Evolutionary conservation across 306 rosid genomes (phyloP).

Genomic region (Vicia sativa): DNA sequence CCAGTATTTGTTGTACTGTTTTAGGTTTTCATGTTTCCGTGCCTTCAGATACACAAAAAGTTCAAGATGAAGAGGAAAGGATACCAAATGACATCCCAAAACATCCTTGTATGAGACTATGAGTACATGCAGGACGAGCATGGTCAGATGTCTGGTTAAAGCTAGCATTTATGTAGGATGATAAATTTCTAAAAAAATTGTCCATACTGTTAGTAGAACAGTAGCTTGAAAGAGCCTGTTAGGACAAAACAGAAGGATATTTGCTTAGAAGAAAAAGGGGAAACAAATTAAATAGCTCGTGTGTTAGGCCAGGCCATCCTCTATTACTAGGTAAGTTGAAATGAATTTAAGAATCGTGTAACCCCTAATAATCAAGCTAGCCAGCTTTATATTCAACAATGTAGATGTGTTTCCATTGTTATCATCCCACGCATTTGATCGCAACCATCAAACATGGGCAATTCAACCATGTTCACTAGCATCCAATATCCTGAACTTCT

Average conservation of each 20-base stretch:
- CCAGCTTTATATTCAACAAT: background rate
- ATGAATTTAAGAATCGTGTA: background rate
- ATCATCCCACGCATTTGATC: background rate
- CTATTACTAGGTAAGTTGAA: background rate
- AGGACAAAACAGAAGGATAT: background rate
- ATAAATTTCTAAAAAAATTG: background rate
- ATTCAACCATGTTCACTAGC: too few relatives aligned
- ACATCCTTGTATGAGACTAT: background rate
- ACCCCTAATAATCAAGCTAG: background rate
- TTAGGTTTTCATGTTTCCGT: background rate
- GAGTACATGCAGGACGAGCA: background rate
- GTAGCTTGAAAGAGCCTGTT: background rate
- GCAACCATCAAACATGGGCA: too few relatives aligned
- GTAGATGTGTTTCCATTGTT: background rate
- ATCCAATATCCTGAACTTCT: too few relatives aligned
- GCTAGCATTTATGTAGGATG: background rate
- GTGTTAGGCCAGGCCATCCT: background rate
- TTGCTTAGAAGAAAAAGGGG: constrained; percentile 1
- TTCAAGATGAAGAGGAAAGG: background rate
- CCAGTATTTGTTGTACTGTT: background rate
- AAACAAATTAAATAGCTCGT: background rate
- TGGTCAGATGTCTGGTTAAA: background rate
- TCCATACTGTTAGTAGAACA: background rate
- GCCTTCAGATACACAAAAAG: constrained; percentile 3
- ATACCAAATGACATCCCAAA: background rate